phyloP scores from a whole-genome alignment of 305 asterid species.

The Solanum hybrid region DNA sequence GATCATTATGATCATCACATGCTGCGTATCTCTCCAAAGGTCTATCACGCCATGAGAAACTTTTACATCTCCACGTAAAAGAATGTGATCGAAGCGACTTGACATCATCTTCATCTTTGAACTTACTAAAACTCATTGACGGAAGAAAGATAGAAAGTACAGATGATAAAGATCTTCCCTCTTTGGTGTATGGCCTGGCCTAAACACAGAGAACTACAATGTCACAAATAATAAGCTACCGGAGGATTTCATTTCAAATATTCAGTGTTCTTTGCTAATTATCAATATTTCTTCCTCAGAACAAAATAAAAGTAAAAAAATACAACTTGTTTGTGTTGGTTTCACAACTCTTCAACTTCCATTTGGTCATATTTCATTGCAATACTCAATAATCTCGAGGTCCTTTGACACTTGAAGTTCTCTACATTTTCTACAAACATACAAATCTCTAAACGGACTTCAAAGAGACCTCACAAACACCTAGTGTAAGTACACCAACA shows the following conservation, averaged over 20 bases:
- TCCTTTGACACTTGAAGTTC: background rate
- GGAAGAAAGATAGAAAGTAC: conserved; percentile 46
- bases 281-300: background rate
- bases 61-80: conserved; percentile 64
- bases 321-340: background rate
- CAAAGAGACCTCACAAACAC: background rate
- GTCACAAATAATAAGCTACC: conserved; percentile 13
- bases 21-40: conserved; percentile 49
- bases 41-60: conserved; percentile 51
- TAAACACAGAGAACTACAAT: conserved; percentile 32
- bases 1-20: conserved; percentile 13
- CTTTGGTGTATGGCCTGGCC: conserved; percentile 49
- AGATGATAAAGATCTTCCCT: conserved; percentile 50
- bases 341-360: background rate
- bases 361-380: background rate
- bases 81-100: conserved; percentile 36
- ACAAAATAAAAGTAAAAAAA: background rate
- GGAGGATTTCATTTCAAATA: background rate
- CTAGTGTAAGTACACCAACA: background rate
- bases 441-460: background rate
- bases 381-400: background rate
- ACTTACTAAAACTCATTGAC: conserved; percentile 43
- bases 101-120: conserved; percentile 26
- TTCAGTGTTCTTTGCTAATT: background rate
- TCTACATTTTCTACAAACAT: background rate